Percentiles rank a stretch among this genome's conserved stretches.
Conservation (phyloP, 2,329 filamentous ascomycete species). For the Nannizziopsis barbatae region DNA sequence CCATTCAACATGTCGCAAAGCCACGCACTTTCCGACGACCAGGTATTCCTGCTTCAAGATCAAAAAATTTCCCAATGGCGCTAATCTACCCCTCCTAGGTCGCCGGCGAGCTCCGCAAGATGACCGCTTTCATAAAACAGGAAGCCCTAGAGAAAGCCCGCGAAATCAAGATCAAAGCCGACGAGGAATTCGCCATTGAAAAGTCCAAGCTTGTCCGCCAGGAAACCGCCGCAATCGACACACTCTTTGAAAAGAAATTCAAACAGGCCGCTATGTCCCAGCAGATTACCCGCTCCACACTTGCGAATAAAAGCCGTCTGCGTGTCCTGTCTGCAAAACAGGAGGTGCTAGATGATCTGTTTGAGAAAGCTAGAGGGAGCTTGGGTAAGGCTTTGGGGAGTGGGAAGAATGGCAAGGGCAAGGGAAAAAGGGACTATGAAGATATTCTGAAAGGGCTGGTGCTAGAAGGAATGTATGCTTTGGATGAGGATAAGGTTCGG, state of each 20-base stretch:
- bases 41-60: slow-evolving; percentile 50
- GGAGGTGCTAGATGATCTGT: slow-evolving; percentile 81
- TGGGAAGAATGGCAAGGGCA: slow-evolving; percentile 24
- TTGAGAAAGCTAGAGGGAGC: slow-evolving; percentile 59
- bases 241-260: slow-evolving; percentile 94
- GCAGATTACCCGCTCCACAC: slow-evolving; percentile 93
- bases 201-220: slow-evolving; percentile 97
- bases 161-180: slow-evolving; percentile 96
- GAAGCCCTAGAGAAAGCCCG: slow-evolving; percentile 93
- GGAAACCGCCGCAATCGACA: slow-evolving; percentile 87
- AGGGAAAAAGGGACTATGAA: slow-evolving; percentile 51
- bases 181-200: slow-evolving; percentile 98
- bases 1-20: slow-evolving; percentile 69
- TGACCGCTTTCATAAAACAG: slow-evolving; percentile 99
- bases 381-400: slow-evolving; percentile 40
- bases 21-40: slow-evolving; percentile 94
- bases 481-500: slow-evolving; percentile 67
- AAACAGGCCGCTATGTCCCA: slow-evolving; percentile 97
- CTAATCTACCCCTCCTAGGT: slow-evolving; percentile 48
- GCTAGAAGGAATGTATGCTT: slow-evolving; percentile 78
- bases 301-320: slow-evolving; percentile 91
- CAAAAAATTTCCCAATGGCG: neutral
- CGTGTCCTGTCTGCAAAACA: slow-evolving; percentile 78
- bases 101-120: slow-evolving; percentile 96
- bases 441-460: slow-evolving; percentile 66